Evolutionary conservation across 1,284 basidiomycete genomes (phyloP), one percentile per base, ranked within the genome.

Genomic region (Athelia sp.): DNA sequence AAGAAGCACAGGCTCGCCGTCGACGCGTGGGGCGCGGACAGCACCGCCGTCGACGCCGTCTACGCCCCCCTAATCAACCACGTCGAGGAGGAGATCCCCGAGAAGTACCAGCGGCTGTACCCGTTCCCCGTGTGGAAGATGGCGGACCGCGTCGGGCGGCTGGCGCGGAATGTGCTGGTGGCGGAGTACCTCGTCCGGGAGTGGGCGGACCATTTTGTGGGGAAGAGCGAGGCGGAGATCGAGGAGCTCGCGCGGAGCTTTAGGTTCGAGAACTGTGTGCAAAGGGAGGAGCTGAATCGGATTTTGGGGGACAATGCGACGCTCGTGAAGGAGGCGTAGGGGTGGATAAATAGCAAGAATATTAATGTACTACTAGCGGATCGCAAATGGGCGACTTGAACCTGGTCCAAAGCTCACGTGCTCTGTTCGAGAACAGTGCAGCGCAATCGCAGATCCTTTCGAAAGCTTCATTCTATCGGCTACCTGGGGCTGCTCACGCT

Each of bases 1-100:
- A 81, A 78, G 67, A 85, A 84, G 60, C 73, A 84, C 60, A 70
- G 73, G 2, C 72, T 85, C 29, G 84, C 82, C 0, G 67, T 77
- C 42, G 84, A 87, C 58, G 72, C 79, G 14, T 86, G 84, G 84
- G 84, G 84, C 15, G 70, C 78, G 4, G 78, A 82, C 57, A 73
- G 72, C 50, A 58, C 66, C 36, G 54, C 59, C 34, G 72, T 87
- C 47, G 66, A 69, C 46, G 59, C 72, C 52, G 58, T 81, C 43
- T 87, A 84, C 63, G 59, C 77, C 46, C 83, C 83, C 4, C 60
- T 86, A 52, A 66, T 76, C 52, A 62, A 81, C 45, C 79, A 80
- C 65, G 66, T 85, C 54, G 58, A 67, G 48, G 56, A 74, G 32
- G 74, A 79, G 50, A 67, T 81, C 14, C 66, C 71, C 1, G 56